Evolutionary conservation across 345 rosid genomes (phyloP), one percentile per base, ranked within the genome.

Genomic region (Pistacia integerrima): DNA sequence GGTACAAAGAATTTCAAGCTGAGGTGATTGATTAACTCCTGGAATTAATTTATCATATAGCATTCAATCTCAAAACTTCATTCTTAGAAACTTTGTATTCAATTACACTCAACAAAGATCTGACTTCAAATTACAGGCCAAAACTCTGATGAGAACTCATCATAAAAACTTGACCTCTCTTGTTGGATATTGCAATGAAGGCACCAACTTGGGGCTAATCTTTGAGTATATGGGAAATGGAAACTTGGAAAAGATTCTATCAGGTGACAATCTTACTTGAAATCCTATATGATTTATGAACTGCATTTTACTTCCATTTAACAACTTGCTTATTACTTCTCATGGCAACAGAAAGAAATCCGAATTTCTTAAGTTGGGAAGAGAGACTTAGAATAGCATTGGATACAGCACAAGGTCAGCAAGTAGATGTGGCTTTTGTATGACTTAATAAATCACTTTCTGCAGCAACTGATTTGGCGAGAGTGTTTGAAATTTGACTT

Each of bases 401-500:
- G 33, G 90, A 86, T 6, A 84, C 93, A 57, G 93, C 88, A 48
- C 84, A 85, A 84, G 92, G 93, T 89, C 46, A 71, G 44, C 61
- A 64, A 64, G 56, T 12, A 16, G 14, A 41, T 28, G 64, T 1
- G 10, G 16, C 48, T 3, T 17, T 11, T 5, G 41, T 6, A 38
- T 4, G 7, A 25, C 14, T 49, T 49, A 7, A 14, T 12, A 17
- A 20, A 0, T 72, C 25, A 72, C 4, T 72, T 57, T 36, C 2
- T 72, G 1, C 44, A 52, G 22, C 2, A 33, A 30, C 51, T 36
- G 12, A 55, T 8, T 36, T 8, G 4, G 6, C 13, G 6, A 28
- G 12, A 8, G 3, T 28, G 0, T 13, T 9, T 74, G 28, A 17
- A 55, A 75, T 20, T 10, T 56, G 66, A 33, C 38, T 28, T 36